These are phyloP conservation scores for Blumeria hordei DNA, from an alignment of 2,329 filamentous ascomycete genomes.

Conservation along the genomic window DNA sequence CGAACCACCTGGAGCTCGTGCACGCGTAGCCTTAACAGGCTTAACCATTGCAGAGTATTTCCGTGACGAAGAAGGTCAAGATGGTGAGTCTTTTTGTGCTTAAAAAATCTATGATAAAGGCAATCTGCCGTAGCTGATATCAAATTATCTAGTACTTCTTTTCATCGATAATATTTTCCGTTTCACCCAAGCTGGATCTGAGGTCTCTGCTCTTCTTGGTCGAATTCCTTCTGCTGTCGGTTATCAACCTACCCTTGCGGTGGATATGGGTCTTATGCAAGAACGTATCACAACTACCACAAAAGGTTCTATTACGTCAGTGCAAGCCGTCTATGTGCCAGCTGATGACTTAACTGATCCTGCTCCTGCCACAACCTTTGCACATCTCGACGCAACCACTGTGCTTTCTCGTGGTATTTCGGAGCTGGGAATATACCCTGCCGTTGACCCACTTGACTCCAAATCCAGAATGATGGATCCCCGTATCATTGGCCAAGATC, in stretches of 20 bases:
- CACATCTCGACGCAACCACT: constrained; percentile 99
- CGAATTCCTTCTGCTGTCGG: constrained; percentile 99
- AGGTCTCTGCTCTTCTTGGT: constrained; percentile 96
- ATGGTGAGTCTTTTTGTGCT: constrained; percentile 30
- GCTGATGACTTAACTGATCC: constrained; percentile 99
- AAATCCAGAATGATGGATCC: constrained; percentile 99
- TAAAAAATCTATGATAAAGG: not conserved
- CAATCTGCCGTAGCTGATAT: no score
- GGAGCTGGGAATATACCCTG: constrained; percentile 99
- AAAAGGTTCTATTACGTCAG: constrained; percentile 98
- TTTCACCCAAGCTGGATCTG: constrained; percentile 98
- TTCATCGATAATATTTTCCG: constrained; percentile 99
- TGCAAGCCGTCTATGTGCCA: constrained; percentile 99
- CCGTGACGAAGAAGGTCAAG: constrained; percentile 53
- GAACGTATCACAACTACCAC: constrained; percentile 99
- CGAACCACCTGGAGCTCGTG: constrained; percentile 97
- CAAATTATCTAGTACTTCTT: constrained; percentile 45
- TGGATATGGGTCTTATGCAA: constrained; percentile 99
- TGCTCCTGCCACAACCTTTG: constrained; percentile 96
- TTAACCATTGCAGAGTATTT: constrained; percentile 62
- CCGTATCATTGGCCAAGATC: constrained; percentile 92
- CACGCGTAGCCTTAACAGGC: constrained; percentile 95
- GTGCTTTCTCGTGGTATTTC: constrained; percentile 99
- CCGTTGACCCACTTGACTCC: constrained; percentile 97
- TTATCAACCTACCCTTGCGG: constrained; percentile 96